phyloP scores from a whole-genome alignment of 345 rosid genomes.

The Cardamine occulta region DNA sequence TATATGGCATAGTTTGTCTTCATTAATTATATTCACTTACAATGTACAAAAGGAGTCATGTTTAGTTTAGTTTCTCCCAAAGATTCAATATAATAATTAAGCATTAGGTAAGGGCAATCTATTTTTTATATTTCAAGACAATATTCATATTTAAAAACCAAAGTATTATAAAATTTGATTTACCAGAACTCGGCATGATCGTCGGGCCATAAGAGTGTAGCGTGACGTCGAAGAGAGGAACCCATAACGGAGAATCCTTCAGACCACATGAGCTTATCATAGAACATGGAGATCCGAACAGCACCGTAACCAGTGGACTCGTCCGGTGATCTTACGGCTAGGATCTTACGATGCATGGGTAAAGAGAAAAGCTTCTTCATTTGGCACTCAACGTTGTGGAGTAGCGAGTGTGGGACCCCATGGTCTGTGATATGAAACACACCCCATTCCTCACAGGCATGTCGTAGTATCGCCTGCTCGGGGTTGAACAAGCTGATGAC shows the following conservation, averaged over 20 bases:
- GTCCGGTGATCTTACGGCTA: conserved; percentile 54
- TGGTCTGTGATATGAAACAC: conserved; percentile 74
- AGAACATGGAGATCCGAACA: conserved; percentile 63
- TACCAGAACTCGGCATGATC: conserved; percentile 68
- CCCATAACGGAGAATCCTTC: conserved; percentile 79
- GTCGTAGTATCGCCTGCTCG: conserved; percentile 42
- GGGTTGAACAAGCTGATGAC: conserved; percentile 57
- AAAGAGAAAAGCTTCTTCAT: conserved; percentile 60
- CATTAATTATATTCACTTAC: neutral
- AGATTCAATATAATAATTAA: neutral
- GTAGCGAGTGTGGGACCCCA: conserved; percentile 56
- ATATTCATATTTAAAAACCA: neutral
- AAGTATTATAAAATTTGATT: neutral
- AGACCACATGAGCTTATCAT: conserved; percentile 76
- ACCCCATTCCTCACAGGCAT: conserved; percentile 80
- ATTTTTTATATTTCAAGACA: neutral
- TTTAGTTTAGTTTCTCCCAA: conserved; percentile 2
- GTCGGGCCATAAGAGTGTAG: conserved; percentile 72
- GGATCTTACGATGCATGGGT: conserved; percentile 58
- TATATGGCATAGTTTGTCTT: too few species aligned
- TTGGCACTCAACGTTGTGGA: conserved; percentile 47
- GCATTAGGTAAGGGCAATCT: neutral
- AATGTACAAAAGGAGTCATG: neutral
- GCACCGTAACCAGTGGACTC: conserved; percentile 66
- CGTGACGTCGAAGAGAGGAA: conserved; percentile 62